Evolutionary conservation across 805 yeast genomes (phyloP), one percentile per base, ranked within the genome.

Genomic region (Myxozyma nipponensis): DNA sequence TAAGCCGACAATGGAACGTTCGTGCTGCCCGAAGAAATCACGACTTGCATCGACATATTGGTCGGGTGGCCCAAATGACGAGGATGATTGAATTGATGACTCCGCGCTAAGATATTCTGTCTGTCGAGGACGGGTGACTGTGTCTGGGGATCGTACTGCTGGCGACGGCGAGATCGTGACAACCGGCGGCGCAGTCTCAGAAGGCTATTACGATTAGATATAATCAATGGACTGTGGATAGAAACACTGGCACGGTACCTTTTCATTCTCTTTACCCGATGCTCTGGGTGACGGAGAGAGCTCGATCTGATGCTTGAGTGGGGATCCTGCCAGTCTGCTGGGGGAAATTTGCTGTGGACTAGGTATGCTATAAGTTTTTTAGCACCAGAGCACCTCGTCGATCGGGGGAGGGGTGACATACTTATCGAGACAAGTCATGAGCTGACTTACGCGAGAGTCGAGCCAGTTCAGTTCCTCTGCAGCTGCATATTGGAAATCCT

Each of bases 401-500:
- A n/a, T n/a, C n/a, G n/a, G n/a, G n/a, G n/a, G n/a, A n/a, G n/a
- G n/a, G n/a, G n/a, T n/a, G n/a, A n/a, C 42, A 22, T 15, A 26
- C 15, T 39, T 26, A 7, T 13, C 15, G 3, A 21, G 15, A 9
- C 17, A n/a, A 5, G 28, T 15, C 26, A 23, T 13, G 28, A 39
- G 39, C 39, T 37, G 37, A 15, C 48, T 44, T 49, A 54, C 42
- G n/a, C 59, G 47, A 13, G 42, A 46, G 9, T 32, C 39, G n/a
- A 59, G 42, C 58, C 62, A 60, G 18, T 37, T 50, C 17, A 60
- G 46, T 34, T 58, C 59, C 32, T 57, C 50, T 15, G 37, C 32
- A 4, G 60, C 57, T 10, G 60, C 60, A 30, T 39, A 60, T 6
- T 39, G 43, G 37, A 51, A 60, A 46, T 59, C 57, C n/a, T n/a